A percentile compares a stretch with the other conserved stretches of the same genome.
Evolutionary conservation across 768 basidiomycete species (phyloP).

Genomic region (Strobilomyces confusus): DNA sequence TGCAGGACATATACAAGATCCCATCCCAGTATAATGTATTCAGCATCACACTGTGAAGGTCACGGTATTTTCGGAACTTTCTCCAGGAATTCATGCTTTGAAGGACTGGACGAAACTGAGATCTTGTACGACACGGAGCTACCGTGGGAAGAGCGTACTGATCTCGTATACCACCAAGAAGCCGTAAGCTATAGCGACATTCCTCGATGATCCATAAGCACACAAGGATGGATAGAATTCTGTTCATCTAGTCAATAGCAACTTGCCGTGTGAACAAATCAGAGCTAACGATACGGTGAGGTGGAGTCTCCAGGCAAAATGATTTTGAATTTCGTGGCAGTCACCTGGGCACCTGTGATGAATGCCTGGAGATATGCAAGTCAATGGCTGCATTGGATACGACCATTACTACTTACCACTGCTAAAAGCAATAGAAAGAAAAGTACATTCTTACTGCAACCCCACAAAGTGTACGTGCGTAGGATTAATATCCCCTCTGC

Average conservation of each 20-base stretch:
- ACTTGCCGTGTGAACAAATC: neutral
- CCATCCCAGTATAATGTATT: slow-evolving; percentile 27
- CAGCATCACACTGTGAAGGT: slow-evolving; percentile 11
- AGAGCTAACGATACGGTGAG: slow-evolving; percentile 22
- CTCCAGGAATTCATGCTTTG: slow-evolving; percentile 24
- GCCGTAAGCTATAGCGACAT: slow-evolving; percentile 8
- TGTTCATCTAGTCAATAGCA: neutral
- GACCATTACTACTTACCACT: slow-evolving; percentile 7
- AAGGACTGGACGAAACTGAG: slow-evolving; percentile 15
- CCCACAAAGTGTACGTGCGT: slow-evolving; percentile 27
- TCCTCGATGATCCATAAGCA: slow-evolving; percentile 14
- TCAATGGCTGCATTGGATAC: neutral
- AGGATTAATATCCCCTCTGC: slow-evolving; percentile 22
- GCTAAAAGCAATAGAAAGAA: slow-evolving; percentile 17
- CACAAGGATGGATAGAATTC: slow-evolving; percentile 19
- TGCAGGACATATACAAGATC: slow-evolving; percentile 23
- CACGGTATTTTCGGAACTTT: slow-evolving; percentile 21
- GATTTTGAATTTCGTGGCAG: slow-evolving; percentile 1
- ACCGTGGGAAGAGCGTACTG: slow-evolving; percentile 4
- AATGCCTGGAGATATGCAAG: slow-evolving; percentile 8
- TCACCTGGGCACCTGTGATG: slow-evolving; percentile 13
- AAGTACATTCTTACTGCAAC: slow-evolving; percentile 15
- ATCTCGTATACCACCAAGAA: slow-evolving; percentile 23
- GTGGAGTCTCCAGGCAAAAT: slow-evolving; percentile 15
- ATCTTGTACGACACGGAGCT: neutral